Base-by-base conservation (phyloP, 2,329 filamentous ascomycete species). In the Domatiomyces globalis region DNA sequence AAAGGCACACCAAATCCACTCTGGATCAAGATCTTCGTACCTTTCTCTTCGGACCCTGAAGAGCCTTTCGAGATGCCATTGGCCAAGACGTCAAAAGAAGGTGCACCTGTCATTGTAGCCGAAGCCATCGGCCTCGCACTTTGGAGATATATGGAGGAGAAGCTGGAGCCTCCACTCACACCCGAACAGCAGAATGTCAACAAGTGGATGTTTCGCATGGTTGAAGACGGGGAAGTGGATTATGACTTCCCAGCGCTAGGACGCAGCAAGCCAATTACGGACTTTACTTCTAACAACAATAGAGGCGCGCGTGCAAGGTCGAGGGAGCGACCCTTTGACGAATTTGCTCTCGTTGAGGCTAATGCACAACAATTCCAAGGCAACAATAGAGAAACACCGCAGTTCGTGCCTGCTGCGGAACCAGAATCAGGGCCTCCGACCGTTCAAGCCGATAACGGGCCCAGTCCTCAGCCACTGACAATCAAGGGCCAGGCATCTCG, bases 271-370 rank as follows among this genome's bases (percentile, higher is more conserved):
- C 74, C 77, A 0, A 72, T 83, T 50, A 72, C 73, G 2, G 79
- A 83, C 60, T 83, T 83, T 60, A 81, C 80, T 0, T 81, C 77
- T 2, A 83, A 83, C 66, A 83, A 83, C 62, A 82, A 80, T 56
- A 73, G 79, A 43, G 76, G 76, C 25, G 76, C 65, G 20, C 71
- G 79, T 49, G 73, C 76, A 5, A 69, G 80, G 48, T 74, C 76
- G 44, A 69, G 79, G 52, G 80, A 80, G 45, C 81, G 80, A 61
- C 78, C 78, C 1, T 83, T 79, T 66, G 80, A 83, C 59, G 80
- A 83, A 56, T 83, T 83, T 61, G 80, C 77, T 17, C 70, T 83
- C 1, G 79, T 83, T 1, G 74, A 80, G 60, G 80, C 79, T 12
- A 74, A 71, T 1, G 67, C 72, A 44, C 67, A 69, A 17, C 75